Evolutionary conservation across 2,329 filamentous ascomycete genomes (phyloP).

Genomic region (Biscogniauxia marginata): DNA sequence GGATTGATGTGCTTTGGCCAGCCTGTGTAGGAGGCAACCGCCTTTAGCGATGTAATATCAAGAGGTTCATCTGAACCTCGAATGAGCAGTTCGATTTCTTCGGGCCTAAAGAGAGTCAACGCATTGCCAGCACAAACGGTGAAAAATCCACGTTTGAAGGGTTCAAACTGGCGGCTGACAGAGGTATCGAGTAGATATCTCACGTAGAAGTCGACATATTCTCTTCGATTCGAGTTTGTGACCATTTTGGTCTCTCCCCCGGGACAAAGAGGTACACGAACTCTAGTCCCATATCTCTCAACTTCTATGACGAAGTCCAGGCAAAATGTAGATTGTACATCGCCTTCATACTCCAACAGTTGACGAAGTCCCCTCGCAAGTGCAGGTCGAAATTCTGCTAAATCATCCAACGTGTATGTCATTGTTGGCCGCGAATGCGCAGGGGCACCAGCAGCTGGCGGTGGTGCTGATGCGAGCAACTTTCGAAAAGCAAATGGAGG

Average conservation of each 20-base stretch:
- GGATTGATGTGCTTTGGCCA: constrained; percentile 58
- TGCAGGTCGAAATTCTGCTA: constrained; percentile 76
- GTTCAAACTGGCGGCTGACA: constrained; percentile 81
- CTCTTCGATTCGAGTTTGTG: constrained; percentile 78
- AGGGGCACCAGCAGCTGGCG: constrained; percentile 51
- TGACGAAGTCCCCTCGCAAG: constrained; percentile 74
- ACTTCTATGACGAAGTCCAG: constrained; percentile 77
- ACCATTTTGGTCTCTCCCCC: constrained; percentile 73
- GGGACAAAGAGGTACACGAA: constrained; percentile 68
- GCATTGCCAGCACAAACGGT: constrained; percentile 89
- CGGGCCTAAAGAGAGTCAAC: constrained; percentile 79
- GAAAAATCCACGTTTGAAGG: constrained; percentile 92
- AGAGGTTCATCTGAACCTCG: constrained; percentile 81
- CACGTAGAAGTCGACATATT: constrained; percentile 85
- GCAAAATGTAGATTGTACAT: constrained; percentile 77
- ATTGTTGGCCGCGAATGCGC: constrained; percentile 60
- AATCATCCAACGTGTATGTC: constrained; percentile 75
- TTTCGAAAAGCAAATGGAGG: constrained; percentile 90
- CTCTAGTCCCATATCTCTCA: constrained; percentile 71
- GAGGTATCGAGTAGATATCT: constrained; percentile 75
- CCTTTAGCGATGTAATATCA: constrained; percentile 72
- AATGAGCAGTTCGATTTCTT: constrained; percentile 87
- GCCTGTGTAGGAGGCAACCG: constrained; percentile 78
- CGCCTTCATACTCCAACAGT: constrained; percentile 78
- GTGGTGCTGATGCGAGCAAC: constrained; percentile 74